Evolutionary conservation across 2,329 filamentous ascomycete genomes (phyloP).

Genomic region (Byssoonygena ceratinophila): DNA sequence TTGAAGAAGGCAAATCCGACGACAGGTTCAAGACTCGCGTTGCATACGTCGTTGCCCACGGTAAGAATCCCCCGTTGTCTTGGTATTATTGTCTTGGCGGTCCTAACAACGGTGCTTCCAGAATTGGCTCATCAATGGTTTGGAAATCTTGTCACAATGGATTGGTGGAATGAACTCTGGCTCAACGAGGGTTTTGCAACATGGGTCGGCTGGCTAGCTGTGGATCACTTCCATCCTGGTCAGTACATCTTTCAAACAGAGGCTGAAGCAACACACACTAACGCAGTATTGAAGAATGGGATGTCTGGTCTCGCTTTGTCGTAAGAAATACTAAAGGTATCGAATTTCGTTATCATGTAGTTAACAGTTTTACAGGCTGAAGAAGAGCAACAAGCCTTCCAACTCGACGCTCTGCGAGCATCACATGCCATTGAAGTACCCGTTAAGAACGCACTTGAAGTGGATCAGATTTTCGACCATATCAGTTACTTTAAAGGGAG

Average conservation of each 20-base stretch:
- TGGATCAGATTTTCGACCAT: constrained; percentile 95
- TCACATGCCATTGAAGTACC: constrained; percentile 95
- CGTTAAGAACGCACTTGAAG: constrained; percentile 83
- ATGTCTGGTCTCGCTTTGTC: constrained; percentile 95
- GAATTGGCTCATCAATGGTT: constrained; percentile 97
- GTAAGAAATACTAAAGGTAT: constrained; percentile 52
- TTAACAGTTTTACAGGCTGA: constrained; percentile 54
- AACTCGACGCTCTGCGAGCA: constrained; percentile 76
- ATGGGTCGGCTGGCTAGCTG: constrained; percentile 92
- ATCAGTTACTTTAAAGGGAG: constrained; percentile 97
- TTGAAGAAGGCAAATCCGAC: constrained; percentile 84
- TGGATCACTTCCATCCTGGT: constrained; percentile 78
- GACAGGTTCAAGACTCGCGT: constrained; percentile 84
- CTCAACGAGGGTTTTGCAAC: constrained; percentile 95
- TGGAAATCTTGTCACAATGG: constrained; percentile 89
- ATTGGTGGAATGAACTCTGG: constrained; percentile 93
- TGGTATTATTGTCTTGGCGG: background rate
- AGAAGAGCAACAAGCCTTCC: constrained; percentile 82
- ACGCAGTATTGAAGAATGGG: constrained; percentile 56
- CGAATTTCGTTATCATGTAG: constrained; percentile 22
- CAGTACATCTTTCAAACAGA: constrained; percentile 18
- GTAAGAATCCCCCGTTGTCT: constrained; percentile 23
- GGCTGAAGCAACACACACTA: constrained; percentile 13
- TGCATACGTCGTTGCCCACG: constrained; percentile 93
- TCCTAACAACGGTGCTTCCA: constrained; percentile 18